Evolutionary conservation across 768 basidiomycete species (phyloP).

Genomic region (Arthromyces matolae): DNA sequence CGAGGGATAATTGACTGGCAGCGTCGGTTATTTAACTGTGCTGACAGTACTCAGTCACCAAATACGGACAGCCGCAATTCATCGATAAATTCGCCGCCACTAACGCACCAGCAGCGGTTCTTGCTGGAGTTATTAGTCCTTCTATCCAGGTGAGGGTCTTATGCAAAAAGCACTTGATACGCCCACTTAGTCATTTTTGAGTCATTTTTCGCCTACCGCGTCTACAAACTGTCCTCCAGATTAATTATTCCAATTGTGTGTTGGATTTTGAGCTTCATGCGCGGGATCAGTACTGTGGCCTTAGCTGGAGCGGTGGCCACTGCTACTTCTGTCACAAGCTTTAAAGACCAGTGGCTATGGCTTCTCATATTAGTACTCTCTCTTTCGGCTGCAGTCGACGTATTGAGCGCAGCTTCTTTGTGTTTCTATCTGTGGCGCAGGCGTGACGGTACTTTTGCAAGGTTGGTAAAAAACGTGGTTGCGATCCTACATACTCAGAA

Average conservation of each 20-base stretch:
- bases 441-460: not conserved
- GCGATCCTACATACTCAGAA: no score
- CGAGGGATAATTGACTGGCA: no score
- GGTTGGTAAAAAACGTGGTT: no score
- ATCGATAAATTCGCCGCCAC: not conserved
- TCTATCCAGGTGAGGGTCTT: conserved; percentile 2
- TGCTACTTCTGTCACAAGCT: conserved; percentile 2
- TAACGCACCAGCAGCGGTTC: not conserved
- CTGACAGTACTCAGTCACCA: conserved; percentile 5
- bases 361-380: conserved; percentile 4
- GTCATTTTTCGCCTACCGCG: conserved; percentile 13
- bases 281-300: conserved; percentile 7
- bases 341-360: conserved; percentile 8
- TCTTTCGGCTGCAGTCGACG: conserved; percentile 10
- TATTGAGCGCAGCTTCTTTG: conserved; percentile 8
- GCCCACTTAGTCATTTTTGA: not conserved
- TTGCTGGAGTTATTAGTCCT: conserved; percentile 8
- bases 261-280: conserved; percentile 8
- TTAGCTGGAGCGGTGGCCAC: not conserved
- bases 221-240: conserved; percentile 1
- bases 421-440: conserved; percentile 7
- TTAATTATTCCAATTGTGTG: conserved; percentile 4
- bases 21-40: not conserved
- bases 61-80: conserved; percentile 7
- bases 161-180: no score